Evolutionary conservation across 306 rosid genomes (phyloP).

Genomic region (Gastrolobium villosum): DNA sequence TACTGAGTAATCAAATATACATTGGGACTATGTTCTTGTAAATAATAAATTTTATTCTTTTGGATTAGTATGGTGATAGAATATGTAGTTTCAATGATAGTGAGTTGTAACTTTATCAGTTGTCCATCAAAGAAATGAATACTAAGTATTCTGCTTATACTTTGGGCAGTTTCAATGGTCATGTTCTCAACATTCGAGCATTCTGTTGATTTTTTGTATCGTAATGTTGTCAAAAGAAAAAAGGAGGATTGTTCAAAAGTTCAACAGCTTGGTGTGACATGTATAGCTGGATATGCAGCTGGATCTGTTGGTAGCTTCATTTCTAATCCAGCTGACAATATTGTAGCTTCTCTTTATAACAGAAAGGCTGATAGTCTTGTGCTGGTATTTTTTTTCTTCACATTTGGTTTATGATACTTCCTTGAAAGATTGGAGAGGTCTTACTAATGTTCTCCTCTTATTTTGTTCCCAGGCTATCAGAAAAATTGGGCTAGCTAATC

Average conservation of each 20-base stretch:
- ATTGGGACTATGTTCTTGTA: slow-evolving; percentile 31
- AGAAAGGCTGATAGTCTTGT: slow-evolving; percentile 63
- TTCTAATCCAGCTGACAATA: slow-evolving; percentile 71
- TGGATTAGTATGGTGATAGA: slow-evolving; percentile 34
- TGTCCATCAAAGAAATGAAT: slow-evolving; percentile 42
- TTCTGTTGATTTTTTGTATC: slow-evolving; percentile 66
- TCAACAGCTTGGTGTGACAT: slow-evolving; percentile 72
- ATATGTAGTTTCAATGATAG: slow-evolving; percentile 36
- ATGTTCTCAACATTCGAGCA: slow-evolving; percentile 76
- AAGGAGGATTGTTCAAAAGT: slow-evolving; percentile 65
- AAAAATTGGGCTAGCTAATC: slow-evolving; percentile 77
- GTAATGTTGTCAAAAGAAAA: slow-evolving; percentile 54
- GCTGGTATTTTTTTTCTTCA: slow-evolving; percentile 55
- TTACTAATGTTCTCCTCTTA: slow-evolving; percentile 30
- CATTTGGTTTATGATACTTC: slow-evolving; percentile 24
- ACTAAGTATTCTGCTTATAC: slow-evolving; percentile 37
- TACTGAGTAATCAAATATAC: slow-evolving; percentile 11
- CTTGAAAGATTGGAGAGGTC: slow-evolving; percentile 13
- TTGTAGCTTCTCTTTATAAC: slow-evolving; percentile 70
- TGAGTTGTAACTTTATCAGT: slow-evolving; percentile 29
- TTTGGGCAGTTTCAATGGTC: slow-evolving; percentile 65
- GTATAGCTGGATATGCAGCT: slow-evolving; percentile 73
- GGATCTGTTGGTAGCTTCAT: slow-evolving; percentile 72
- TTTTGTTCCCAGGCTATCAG: slow-evolving; percentile 74
- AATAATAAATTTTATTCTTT: background rate